Base-by-base conservation (phyloP, 768 basidiomycete genomes). In the Thelephora aurantiotincta region DNA sequence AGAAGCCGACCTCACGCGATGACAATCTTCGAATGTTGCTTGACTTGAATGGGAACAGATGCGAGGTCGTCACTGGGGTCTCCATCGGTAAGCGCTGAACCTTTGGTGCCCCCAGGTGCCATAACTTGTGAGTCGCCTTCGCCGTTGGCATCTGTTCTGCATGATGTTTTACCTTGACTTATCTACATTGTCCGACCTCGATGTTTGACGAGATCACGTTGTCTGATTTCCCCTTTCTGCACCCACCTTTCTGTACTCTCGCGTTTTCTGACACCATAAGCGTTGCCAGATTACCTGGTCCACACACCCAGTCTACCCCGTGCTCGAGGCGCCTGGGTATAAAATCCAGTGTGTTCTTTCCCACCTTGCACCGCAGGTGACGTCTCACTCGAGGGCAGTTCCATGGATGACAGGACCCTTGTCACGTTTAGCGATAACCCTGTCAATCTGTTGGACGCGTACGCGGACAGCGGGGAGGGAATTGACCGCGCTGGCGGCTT, bases 21-120 rank as follows among this genome's bases (percentile, higher is more conserved):
- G 93, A 97, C 50, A 83, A 97, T 61, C 58, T 86, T 43, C 75
- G 86, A 19, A 94, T 91, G 87, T 69, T 99, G 47, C 65, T 83
- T 43, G 85, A 91, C 50, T 68, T 96, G 52, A 91, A 92, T 45
- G 94, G 91, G 6, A 70, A 74, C 44, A 74, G 80, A 0, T 94
- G 92, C 55, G 87, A 94, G 60, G 90, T 97, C 18, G 88, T 96
- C 18, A 97, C 93, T 0, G 94, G 92, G 7, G 78, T 97, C 14
- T 73, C 77, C 12, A 63, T 98, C 11, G 85, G 90, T 89, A 50
- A 53, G 77, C 52, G 16, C 33, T 41, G 38, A 16, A 41, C 16
- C 38, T 41, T 42, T 52, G 44, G 44, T 56, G 9, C 16, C 26
- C 26, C 26, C n/a, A n/a, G 9, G 26, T 4, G 26, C 4, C 26